Evolutionary conservation across 768 basidiomycete genomes (phyloP).

Genomic region (Russula sp.): DNA sequence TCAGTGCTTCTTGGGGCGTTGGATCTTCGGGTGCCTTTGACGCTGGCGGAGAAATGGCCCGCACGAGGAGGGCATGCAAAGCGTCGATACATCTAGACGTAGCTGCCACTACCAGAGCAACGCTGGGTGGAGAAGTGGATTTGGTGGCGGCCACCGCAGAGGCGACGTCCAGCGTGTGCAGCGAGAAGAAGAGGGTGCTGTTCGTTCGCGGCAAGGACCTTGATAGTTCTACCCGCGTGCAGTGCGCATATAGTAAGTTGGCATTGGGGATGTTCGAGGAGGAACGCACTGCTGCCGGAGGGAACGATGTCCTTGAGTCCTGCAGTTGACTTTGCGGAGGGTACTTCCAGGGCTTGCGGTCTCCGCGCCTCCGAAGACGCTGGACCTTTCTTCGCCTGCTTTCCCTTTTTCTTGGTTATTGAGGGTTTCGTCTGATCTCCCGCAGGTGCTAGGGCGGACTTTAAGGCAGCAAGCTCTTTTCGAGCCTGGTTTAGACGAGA

Average conservation of each 20-base stretch:
- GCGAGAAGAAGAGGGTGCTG: constrained; percentile 11
- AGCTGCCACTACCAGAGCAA: not conserved
- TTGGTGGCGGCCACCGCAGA: not conserved
- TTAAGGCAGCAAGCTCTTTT: not conserved
- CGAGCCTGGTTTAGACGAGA: not conserved
- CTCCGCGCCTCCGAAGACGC: not conserved
- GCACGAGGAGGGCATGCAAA: not conserved
- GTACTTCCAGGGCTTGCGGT: not conserved
- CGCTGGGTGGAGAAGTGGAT: not conserved
- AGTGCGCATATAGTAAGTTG: not conserved
- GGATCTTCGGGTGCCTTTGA: not conserved
- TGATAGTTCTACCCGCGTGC: not conserved
- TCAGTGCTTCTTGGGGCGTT: constrained; percentile 7
- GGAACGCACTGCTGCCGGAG: not conserved
- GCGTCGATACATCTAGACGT: constrained; percentile 8
- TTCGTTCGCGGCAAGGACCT: not conserved
- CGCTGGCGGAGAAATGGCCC: not conserved
- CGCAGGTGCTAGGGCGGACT: not conserved
- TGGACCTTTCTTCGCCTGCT: not conserved
- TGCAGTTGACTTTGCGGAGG: not conserved
- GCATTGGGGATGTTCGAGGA: not conserved
- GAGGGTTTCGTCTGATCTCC: not conserved
- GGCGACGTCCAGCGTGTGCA: constrained; percentile 7
- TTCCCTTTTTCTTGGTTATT: not conserved
- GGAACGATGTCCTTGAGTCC: not conserved